Evolutionary conservation across 352 stramenopile genomes (phyloP).

Genomic region (Thraustotheca clavata): DNA sequence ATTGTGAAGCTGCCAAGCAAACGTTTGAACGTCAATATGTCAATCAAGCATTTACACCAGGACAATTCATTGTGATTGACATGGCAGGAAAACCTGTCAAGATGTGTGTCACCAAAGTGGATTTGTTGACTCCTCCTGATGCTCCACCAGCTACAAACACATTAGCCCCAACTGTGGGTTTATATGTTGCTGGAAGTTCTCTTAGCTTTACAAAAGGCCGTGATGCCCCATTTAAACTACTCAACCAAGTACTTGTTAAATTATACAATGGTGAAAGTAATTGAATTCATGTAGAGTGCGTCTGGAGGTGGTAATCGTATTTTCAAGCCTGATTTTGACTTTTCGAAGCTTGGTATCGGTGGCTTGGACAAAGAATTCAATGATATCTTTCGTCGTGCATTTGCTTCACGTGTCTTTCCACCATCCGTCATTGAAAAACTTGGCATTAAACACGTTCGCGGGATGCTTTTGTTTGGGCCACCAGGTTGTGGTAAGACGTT

Average conservation of each 20-base stretch:
- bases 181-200: conserved; percentile 10
- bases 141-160: not conserved
- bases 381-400: conserved; percentile 98
- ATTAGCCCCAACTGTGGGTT: conserved; percentile 10
- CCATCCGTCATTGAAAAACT: conserved; percentile 94
- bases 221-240: conserved; percentile 62
- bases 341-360: conserved; percentile 98
- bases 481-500: conserved; percentile 94
- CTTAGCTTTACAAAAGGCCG: conserved; percentile 72
- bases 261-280: no score
- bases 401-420: conserved; percentile 96
- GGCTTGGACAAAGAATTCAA: conserved; percentile 99
- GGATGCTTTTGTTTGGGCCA: conserved; percentile 83
- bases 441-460: conserved; percentile 98
- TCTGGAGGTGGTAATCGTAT: conserved; percentile 71
- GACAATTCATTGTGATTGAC: conserved; percentile 61
- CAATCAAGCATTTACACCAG: conserved; percentile 63
- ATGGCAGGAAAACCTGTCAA: conserved; percentile 40
- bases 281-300: conserved; percentile 12
- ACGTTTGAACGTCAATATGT: conserved; percentile 62
- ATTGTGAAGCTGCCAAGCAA: conserved; percentile 61
- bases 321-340: conserved; percentile 97
- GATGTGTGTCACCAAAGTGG: conserved; percentile 9
- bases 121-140: conserved; percentile 9
- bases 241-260: conserved; percentile 47